Percentiles rank a stretch among this genome's conserved stretches.
phyloP scores from a whole-genome alignment of 1,139 yeast species.

The Blastobotrys ciferrii region DNA sequence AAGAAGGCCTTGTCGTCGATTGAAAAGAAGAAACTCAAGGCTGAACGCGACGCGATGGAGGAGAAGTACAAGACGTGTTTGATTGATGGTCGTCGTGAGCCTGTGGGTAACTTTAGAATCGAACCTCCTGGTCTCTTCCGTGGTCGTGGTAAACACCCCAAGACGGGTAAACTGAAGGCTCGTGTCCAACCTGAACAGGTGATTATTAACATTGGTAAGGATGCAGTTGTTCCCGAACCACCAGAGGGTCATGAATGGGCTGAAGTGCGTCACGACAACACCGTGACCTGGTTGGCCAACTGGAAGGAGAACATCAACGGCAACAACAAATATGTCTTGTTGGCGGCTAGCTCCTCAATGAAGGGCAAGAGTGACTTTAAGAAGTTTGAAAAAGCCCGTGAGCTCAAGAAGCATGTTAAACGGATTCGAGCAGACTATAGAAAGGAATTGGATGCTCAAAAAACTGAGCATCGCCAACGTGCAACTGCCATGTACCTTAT shows the following conservation, averaged over 20 bases:
- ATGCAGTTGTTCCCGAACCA: conserved; percentile 70
- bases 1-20: conserved; percentile 65
- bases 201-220: conserved; percentile 75
- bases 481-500: conserved; percentile 93
- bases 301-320: conserved; percentile 94
- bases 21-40: conserved; percentile 70
- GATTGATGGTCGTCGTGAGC: conserved; percentile 85
- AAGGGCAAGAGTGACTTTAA: conserved; percentile 90
- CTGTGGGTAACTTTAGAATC: conserved; percentile 87
- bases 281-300: conserved; percentile 95
- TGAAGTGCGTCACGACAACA: conserved; percentile 80
- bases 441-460: conserved; percentile 62
- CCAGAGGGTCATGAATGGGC: conserved; percentile 93
- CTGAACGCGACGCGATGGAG: conserved; percentile 70
- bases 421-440: conserved; percentile 74
- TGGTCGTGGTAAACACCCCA: conserved; percentile 97
- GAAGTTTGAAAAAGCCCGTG: conserved; percentile 91
- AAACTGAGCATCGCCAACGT: conserved; percentile 86
- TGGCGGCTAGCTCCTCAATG: conserved; percentile 87
- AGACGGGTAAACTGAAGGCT: conserved; percentile 72
- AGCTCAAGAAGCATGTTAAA: conserved; percentile 70
- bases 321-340: conserved; percentile 79
- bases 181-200: conserved; percentile 89
- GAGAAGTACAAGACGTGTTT: conserved; percentile 79
- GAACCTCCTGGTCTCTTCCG: conserved; percentile 96